phyloP scores from a whole-genome alignment of 139 green algal genomes.

The Haematococcus sp. region DNA sequence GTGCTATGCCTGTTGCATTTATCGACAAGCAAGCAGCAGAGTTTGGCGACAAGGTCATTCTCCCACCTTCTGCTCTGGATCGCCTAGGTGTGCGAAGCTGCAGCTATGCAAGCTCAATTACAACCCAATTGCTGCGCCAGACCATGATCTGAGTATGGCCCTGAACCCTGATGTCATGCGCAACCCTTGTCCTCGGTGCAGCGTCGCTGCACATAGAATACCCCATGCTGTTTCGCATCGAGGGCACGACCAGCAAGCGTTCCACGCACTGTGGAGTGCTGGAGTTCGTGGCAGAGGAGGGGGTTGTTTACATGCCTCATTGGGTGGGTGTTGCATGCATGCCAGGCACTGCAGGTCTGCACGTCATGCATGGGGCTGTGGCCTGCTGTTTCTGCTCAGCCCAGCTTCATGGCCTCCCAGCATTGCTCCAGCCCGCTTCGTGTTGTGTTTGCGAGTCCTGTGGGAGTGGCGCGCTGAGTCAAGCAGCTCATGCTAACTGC shows the following conservation, averaged over 20 bases:
- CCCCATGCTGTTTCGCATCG: constrained; percentile 97
- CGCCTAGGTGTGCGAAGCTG: constrained; percentile 62
- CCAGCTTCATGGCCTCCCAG: neutral
- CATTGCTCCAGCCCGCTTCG: too few relatives aligned
- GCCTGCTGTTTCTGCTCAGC: neutral
- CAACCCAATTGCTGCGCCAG: neutral
- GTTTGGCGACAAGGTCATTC: constrained; percentile 93
- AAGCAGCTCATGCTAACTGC: too few relatives aligned
- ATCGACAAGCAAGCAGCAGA: constrained; percentile 90
- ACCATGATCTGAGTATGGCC: neutral
- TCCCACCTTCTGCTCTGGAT: constrained; percentile 94
- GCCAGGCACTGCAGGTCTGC: neutral
- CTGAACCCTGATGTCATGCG: neutral
- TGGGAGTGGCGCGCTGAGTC: too few relatives aligned
- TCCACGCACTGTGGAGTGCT: constrained; percentile 96
- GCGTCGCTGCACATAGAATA: constrained; percentile 96
- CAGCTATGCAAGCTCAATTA: neutral
- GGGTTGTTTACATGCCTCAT: constrained; percentile 94
- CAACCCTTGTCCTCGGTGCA: constrained; percentile 43
- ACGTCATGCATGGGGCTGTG: neutral
- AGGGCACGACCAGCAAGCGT: constrained; percentile 61
- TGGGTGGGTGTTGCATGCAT: constrained; percentile 64
- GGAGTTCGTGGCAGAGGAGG: constrained; percentile 98
- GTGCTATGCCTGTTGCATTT: constrained; percentile 92
- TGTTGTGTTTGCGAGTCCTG: too few relatives aligned